A percentile compares a stretch with the other conserved stretches of the same genome.
These are phyloP conservation scores for Arctium minus DNA, from an alignment of 129 eudicot genomes.

Conservation along the genomic window DNA sequence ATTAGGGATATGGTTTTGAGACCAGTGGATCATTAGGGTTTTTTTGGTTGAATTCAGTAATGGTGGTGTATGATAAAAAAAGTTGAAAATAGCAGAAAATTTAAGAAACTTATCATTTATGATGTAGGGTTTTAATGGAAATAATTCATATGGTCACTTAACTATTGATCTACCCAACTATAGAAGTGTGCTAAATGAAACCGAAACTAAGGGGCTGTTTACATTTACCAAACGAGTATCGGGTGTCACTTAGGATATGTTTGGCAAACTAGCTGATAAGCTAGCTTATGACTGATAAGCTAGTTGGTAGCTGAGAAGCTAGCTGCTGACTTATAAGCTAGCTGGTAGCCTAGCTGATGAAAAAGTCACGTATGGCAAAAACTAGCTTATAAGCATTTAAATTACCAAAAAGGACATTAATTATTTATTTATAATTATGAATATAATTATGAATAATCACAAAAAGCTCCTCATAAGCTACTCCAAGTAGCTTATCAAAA, in stretches of 20 bases:
- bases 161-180: not conserved
- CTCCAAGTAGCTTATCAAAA: no score
- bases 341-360: no score
- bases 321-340: no score
- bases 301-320: no score
- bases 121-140: not conserved
- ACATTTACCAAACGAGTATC: not conserved
- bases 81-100: not conserved
- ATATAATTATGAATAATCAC: no score
- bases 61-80: not conserved
- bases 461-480: no score
- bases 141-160: not conserved
- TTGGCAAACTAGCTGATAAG: no score
- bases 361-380: no score
- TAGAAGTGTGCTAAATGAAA: not conserved
- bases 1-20: slow-evolving; percentile 8
- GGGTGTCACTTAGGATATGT: not conserved
- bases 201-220: not conserved
- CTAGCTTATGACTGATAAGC: no score
- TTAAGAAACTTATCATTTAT: not conserved
- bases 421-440: no score
- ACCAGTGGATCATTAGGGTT: not conserved
- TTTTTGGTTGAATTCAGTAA: not conserved
- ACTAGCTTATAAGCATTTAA: no score
- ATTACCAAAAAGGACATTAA: no score